A percentile compares a stretch with the other conserved stretches of the same genome.
Evolutionary conservation across 352 stramenopile species (phyloP).

Genomic region (Phytophthora pistaciae): DNA sequence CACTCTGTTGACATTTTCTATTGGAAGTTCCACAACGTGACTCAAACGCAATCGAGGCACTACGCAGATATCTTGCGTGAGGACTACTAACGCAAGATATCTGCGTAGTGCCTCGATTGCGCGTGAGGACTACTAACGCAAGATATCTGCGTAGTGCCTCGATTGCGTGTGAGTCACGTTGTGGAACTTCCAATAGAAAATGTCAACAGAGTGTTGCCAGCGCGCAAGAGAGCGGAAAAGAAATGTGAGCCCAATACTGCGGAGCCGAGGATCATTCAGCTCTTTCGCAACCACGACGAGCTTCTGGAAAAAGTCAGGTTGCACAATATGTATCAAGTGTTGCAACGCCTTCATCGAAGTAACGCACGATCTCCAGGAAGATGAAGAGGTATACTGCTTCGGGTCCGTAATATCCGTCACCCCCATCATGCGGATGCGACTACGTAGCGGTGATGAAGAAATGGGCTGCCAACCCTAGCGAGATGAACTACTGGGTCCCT

Average conservation of each 20-base stretch:
- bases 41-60: neutral
- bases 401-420: too few relatives aligned
- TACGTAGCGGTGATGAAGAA: conserved; percentile 19
- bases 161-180: neutral
- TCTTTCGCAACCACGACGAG: conserved; percentile 1
- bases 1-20: neutral
- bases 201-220: too few relatives aligned
- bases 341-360: conserved; percentile 4
- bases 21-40: neutral
- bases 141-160: neutral
- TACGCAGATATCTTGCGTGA: neutral
- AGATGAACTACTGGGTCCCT: conserved; percentile 33
- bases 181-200: neutral
- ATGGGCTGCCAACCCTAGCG: conserved; percentile 19
- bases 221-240: too few relatives aligned
- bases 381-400: too few relatives aligned
- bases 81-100: neutral
- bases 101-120: neutral
- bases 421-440: neutral
- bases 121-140: neutral
- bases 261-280: conserved; percentile 19
- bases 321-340: neutral
- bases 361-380: neutral
- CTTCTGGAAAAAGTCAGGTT: conserved; percentile 10
- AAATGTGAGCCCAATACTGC: too few relatives aligned